Evolutionary conservation across 2,329 filamentous ascomycete species (phyloP), one percentile per base, ranked within the genome.

Genomic region (Paecilomyces sp.): DNA sequence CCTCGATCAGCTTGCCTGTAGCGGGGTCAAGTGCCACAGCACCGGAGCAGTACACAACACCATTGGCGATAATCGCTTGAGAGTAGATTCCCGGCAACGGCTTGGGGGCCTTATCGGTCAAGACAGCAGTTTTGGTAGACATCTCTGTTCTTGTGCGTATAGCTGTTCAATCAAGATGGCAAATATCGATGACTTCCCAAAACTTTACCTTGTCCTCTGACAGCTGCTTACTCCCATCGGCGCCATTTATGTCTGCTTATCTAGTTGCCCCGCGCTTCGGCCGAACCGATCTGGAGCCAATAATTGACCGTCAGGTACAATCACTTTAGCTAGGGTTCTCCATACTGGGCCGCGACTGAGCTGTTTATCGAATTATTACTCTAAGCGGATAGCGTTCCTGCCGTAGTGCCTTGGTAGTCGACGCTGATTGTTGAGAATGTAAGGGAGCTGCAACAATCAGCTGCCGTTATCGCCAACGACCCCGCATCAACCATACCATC

Each of bases 1-100:
- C 86, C 11, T 85, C 79, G 7, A 85, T 78, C 1, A 88, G 59
- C 58, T 81, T 76, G 22, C 74, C 76, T 0, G 83, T 85, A n/a
- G 69, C 70, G 0, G 84, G 80, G 64, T 87, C 81, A 66, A 85
- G 76, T 13, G 83, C 83, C 33, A 89, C 78, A 62, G 79, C 80
- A 25, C 87, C 88, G 1, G 85, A 88, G 76, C 86, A 88, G 76
- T 88, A 90, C n/a, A 90, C 84, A 71, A 87, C 83, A 66, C 85
- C 86, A 67, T 86, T 85, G 71, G 81, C 80, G 63, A 83, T 79
- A 65, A 88, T 78, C 50, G 84, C 85, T 67, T 88, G 83, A 2
- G 81, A 85, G 71, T 85, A 83, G 66, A 85, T 80, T 1, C 72
- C 71, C 0, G 81, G 82, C 50, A 83, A 71, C 25, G 83, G 81